phyloP scores from a whole-genome alignment of 208 protist species.

The Leishmania tarentolae region DNA sequence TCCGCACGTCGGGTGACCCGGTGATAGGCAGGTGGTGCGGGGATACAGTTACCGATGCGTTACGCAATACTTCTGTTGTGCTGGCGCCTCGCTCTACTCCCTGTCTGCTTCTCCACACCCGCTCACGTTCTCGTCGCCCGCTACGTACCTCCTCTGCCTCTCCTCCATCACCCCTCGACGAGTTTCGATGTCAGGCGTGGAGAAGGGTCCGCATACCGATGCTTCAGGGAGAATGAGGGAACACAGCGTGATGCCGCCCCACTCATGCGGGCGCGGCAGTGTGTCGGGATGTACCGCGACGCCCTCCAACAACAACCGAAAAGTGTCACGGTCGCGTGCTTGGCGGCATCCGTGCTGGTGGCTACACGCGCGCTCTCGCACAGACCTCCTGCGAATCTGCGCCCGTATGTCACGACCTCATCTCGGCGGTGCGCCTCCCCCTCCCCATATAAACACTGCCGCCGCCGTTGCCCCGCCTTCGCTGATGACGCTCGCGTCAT shows the following conservation, averaged over 20 bases:
- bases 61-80: not conserved
- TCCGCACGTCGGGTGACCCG: no score
- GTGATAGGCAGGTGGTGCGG: not conserved
- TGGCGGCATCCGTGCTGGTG: not conserved
- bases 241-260: not conserved
- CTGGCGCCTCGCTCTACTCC: not conserved
- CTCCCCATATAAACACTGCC: not conserved
- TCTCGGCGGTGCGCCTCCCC: not conserved
- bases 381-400: not conserved
- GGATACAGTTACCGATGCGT: not conserved
- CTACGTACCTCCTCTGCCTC: not conserved
- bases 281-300: no score
- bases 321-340: not conserved
- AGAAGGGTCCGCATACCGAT: no score
- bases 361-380: not conserved
- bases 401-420: not conserved
- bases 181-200: no score
- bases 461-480: not conserved
- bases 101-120: not conserved
- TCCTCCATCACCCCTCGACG: not conserved
- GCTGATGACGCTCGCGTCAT: not conserved
- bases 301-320: no score
- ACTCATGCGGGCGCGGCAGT: no score
- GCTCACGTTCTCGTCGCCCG: not conserved
- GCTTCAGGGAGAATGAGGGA: not conserved